Evolutionary conservation across 1,139 yeast species (phyloP), one percentile per base, ranked within the genome.

Genomic region (Arxiozyma slooffiae): DNA sequence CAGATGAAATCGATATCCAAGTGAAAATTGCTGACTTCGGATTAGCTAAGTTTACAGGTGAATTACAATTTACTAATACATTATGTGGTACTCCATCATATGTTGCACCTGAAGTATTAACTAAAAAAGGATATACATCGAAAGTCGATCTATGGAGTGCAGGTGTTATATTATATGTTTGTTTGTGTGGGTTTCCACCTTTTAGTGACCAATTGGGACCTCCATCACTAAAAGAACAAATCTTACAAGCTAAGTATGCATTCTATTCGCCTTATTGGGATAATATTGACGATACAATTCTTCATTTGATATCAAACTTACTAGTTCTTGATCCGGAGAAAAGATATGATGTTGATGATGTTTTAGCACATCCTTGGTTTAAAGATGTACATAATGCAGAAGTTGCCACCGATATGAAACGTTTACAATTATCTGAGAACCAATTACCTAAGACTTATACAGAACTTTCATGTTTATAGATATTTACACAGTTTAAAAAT

Each of bases 11-110:
- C 42, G 82, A 80, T 53, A 77, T 84, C 5, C 71, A 71, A 53
- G 89, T 85, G 7, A 85, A 85, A 61, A 83, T 85, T 47, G 94
- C 92, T 0, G 94, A 85, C 67, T 85, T 85, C 66, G 94, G 94
- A 0, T 66, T 85, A 30, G 90, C 92, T 0, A 85, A 85, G 64
- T 82, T 83, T 60, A 81, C 85, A 50, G 90, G 89, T n/a, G 87
- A 82, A 57, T 69, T 81, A 55, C 80, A 81, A 49, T 83, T 83
- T 60, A 83, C 92, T 50, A 81, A 82, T 57, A 85, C 94, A 0
- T 69, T 85, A 49, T 85, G 94, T 69, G 94, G 94, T 4, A 85
- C 94, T 0, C 88, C 92, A 8, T 88, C 92, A 0, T 85, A 85
- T 58, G 92, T 85, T 22, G 92, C 94, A 0, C 92, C 94, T 0